Evolutionary conservation across 305 asterid species (phyloP).

Genomic region (Stenogyne calaminthoides): DNA sequence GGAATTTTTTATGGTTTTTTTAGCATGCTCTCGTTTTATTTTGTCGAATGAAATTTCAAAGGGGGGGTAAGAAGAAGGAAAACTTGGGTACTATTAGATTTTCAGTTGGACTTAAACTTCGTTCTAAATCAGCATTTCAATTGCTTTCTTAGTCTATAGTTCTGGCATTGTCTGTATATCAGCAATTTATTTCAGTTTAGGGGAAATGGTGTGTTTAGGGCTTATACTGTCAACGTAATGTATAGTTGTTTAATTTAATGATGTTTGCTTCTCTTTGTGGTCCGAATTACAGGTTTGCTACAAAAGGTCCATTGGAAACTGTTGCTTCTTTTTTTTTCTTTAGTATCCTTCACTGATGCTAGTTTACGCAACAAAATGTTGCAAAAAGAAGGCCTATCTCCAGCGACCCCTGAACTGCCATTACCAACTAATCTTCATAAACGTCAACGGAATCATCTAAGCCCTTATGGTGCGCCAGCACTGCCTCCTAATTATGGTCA

Average conservation of each 20-base stretch:
- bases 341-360: constrained; percentile 47
- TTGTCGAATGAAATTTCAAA: not conserved
- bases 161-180: constrained; percentile 5
- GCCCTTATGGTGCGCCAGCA: constrained; percentile 51
- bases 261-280: constrained; percentile 11
- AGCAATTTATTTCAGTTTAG: not conserved
- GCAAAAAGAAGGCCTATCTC: constrained; percentile 42
- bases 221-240: not conserved
- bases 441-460: constrained; percentile 21
- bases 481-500: constrained; percentile 64
- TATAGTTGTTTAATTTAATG: constrained; percentile 4
- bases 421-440: constrained; percentile 43
- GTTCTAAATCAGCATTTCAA: constrained; percentile 10
- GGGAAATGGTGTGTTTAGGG: not conserved
- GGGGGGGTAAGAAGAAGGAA: not conserved
- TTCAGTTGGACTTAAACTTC: not conserved
- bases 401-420: constrained; percentile 45
- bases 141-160: too few species aligned
- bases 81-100: not conserved
- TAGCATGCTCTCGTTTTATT: too few species aligned
- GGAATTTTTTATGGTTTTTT: not conserved
- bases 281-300: constrained; percentile 53
- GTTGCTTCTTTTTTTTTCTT: constrained; percentile 52
- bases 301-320: constrained; percentile 47
- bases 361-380: constrained; percentile 41